Base-by-base conservation (phyloP, 2,329 filamentous ascomycete species). In the Nothophaeocryptopus gaeumannii region DNA sequence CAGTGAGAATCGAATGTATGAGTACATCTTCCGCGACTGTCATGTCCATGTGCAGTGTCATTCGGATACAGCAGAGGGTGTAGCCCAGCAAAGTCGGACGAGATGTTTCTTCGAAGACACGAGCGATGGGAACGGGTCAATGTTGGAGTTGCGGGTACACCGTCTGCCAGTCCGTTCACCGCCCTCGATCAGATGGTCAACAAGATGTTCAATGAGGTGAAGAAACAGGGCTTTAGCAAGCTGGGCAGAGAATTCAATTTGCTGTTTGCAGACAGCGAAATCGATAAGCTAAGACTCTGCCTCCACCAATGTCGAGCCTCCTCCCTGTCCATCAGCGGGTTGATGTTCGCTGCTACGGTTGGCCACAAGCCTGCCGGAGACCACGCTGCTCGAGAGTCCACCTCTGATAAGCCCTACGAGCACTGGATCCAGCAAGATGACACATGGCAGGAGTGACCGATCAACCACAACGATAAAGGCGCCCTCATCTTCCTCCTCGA, bases 111-210 rank as follows among this genome's bases (percentile, higher is more conserved):
- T 26, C 20, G 20, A 26, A 26, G 20, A 26, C 20, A 7, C 20
- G 20, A 3, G 7, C 7, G 20, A 26, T 3, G 20, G 20, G 3
- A 7, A 26, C 20, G 20, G 20, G 7, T 26, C 20, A 26, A 26
- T 26, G 20, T 7, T 26, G 3, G 20, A 26, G 20, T 26, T 26
- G 4, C 20, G 20, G 20, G 20, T 26, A 26, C 20, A 26, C 20
- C 7, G 20, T 26, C 20, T 26, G 20, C 20, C 20, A 26, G 20
- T 26, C 4, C 86, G 60, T 85, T 87, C 62, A 74, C 79, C 50
- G 73, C 80, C 2, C 74, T 88, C 1, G 79, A 85, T 57, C 79
- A 85, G 57, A 76, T 85, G 72, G 74, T 87, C 14, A 70, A 72
- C 61, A 81, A 79, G 59, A 77, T 82, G 53, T 72, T 86, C 14